Evolutionary conservation across 495 filamentous ascomycete genomes (phyloP).

Genomic region (Copromyces sp.): DNA sequence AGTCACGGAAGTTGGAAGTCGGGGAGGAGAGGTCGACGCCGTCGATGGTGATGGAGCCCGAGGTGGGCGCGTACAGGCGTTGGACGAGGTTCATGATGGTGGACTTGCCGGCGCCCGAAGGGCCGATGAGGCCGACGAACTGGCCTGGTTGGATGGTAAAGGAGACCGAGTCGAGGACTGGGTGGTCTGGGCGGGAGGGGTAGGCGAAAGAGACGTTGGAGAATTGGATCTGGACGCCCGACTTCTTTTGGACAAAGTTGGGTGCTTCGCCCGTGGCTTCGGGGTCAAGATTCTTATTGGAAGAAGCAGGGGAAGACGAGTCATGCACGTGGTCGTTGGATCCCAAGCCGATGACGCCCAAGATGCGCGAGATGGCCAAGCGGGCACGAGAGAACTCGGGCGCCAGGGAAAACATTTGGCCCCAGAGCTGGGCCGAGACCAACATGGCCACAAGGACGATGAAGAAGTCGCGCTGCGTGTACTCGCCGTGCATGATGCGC

Average conservation of each 20-base stretch:
- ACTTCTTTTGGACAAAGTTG: conserved; percentile 42
- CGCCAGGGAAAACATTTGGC: conserved; percentile 20
- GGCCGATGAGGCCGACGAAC: conserved; percentile 57
- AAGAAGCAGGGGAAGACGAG: conserved; percentile 4
- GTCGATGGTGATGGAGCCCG: conserved; percentile 44
- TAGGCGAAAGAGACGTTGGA: conserved; percentile 49
- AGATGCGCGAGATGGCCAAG: conserved; percentile 9
- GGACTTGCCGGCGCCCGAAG: conserved; percentile 62
- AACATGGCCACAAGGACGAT: conserved; percentile 50
- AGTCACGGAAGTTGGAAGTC: conserved; percentile 38
- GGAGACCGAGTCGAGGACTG: conserved; percentile 38
- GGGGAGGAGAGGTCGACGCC: conserved; percentile 30
- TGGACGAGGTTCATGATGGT: conserved; percentile 56
- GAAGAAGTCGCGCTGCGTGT: conserved; percentile 65
- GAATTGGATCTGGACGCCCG: conserved; percentile 43
- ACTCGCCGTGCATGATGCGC: conserved; percentile 56
- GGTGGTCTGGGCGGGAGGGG: conserved; percentile 40
- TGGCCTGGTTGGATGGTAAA: conserved; percentile 52
- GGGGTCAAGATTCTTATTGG: background rate
- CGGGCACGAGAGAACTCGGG: conserved; percentile 22
- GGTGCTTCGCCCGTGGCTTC: conserved; percentile 51
- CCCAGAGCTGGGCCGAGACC: conserved; percentile 21
- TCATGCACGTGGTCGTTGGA: conserved; percentile 1
- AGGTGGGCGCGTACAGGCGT: conserved; percentile 47
- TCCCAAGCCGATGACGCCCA: conserved; percentile 5